phyloP scores from a whole-genome alignment of 805 yeast genomes.

The Cyberlindnera mycetangii region DNA sequence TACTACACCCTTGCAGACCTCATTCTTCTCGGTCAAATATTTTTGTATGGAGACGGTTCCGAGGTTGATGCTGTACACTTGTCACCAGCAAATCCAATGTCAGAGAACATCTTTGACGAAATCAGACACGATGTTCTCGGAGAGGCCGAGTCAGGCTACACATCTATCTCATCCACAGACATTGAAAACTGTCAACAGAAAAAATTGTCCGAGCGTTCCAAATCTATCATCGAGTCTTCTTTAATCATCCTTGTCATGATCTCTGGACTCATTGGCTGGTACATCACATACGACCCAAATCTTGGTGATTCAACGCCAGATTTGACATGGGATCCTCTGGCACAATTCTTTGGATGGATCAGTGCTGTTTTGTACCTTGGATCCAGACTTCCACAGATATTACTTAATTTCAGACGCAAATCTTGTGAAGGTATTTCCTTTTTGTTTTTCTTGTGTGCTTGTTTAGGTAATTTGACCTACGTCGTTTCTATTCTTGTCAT shows the following conservation, averaged over 20 bases:
- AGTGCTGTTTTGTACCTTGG: conserved; percentile 78
- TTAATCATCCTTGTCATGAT: conserved; percentile 67
- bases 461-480: conserved; percentile 89
- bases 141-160: conserved; percentile 15
- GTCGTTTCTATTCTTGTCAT: conserved; percentile 81
- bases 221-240: conserved; percentile 29
- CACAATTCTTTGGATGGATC: conserved; percentile 82
- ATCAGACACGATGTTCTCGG: conserved; percentile 44
- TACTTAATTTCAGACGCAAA: conserved; percentile 79
- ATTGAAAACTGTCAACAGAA: conserved; percentile 8
- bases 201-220: conserved; percentile 20
- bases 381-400: conserved; percentile 88
- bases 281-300: conserved; percentile 52
- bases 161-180: conserved; percentile 10
- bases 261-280: conserved; percentile 89
- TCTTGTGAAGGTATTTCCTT: conserved; percentile 95
- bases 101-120: conserved; percentile 66
- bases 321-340: conserved; percentile 66
- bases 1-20: conserved; percentile 92
- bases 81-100: conserved; percentile 85
- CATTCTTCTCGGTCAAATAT: conserved; percentile 78
- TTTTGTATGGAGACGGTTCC: conserved; percentile 66
- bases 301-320: conserved; percentile 35
- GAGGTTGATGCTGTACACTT: conserved; percentile 71
- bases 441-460: conserved; percentile 90